phyloP scores from a whole-genome alignment of 2,329 filamentous ascomycete genomes.

The Sphaerulina musiva region DNA sequence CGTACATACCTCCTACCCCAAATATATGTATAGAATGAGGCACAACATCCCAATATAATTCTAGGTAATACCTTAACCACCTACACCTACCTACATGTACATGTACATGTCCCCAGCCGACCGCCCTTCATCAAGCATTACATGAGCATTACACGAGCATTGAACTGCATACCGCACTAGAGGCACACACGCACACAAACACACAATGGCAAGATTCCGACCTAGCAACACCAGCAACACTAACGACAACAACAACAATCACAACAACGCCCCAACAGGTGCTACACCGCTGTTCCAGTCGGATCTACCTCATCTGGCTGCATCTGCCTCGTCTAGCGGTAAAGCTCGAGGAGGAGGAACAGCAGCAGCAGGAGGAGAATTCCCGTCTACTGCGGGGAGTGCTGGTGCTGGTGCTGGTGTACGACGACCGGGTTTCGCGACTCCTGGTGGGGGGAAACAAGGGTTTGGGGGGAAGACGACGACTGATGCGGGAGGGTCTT shows the following conservation, averaged over 20 bases:
- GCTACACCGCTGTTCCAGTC: neutral
- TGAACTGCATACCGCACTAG: neutral
- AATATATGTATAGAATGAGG: too few species aligned
- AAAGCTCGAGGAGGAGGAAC: neutral
- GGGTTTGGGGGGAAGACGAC: constrained; percentile 10
- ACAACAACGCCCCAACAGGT: too few species aligned
- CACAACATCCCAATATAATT: too few species aligned
- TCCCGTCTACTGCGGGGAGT: neutral
- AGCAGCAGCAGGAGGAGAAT: too few species aligned
- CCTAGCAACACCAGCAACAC: neutral
- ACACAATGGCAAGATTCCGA: neutral
- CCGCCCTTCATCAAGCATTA: neutral
- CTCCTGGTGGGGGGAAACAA: neutral
- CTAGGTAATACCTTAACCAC: too few species aligned
- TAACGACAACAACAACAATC: too few species aligned
- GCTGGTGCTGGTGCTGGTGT: neutral
- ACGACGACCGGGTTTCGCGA: neutral
- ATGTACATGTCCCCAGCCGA: too few species aligned
- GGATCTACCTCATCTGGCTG: neutral
- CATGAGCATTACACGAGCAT: too few species aligned
- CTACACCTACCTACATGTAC: too few species aligned
- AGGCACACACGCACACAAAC: too few species aligned
- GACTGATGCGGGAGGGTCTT: neutral
- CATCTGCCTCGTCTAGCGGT: neutral
- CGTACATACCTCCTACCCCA: too few species aligned